These are phyloP conservation scores for Lathyrus sativus DNA, from an alignment of 306 rosid species.

Conservation along the genomic window DNA sequence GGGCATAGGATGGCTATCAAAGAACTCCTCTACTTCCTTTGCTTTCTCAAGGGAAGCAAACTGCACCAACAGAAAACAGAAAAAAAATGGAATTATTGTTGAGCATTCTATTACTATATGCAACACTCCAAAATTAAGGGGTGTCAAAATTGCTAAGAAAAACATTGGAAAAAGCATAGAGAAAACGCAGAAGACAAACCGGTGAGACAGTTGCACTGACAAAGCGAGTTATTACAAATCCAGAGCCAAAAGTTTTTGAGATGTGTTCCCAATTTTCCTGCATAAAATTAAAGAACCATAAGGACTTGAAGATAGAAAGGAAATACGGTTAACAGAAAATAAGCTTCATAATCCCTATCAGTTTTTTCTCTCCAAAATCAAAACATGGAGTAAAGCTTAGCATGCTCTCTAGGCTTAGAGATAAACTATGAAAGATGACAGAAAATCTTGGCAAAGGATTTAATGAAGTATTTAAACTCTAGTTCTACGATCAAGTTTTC, in stretches of 20 bases:
- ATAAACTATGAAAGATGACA: constrained; percentile 13
- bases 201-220: constrained; percentile 72
- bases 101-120: neutral
- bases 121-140: neutral
- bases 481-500: neutral
- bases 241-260: constrained; percentile 67
- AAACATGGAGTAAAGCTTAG: neutral
- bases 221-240: constrained; percentile 70
- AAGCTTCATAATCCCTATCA: constrained; percentile 3
- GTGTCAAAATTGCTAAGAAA: neutral
- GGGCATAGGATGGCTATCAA: constrained; percentile 49
- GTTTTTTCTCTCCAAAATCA: constrained; percentile 14
- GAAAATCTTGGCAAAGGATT: constrained; percentile 25
- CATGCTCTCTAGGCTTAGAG: neutral
- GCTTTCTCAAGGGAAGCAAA: constrained; percentile 85
- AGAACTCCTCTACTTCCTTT: constrained; percentile 81
- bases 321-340: neutral
- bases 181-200: constrained; percentile 53
- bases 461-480: neutral
- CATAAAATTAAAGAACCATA: constrained; percentile 20
- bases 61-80: constrained; percentile 46
- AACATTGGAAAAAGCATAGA: constrained; percentile 10
- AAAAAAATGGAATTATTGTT: neutral
- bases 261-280: constrained; percentile 79
- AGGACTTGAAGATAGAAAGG: constrained; percentile 9